Base-by-base conservation (phyloP, 352 stramenopile genomes). In the Phytophthora pinifolia region DNA sequence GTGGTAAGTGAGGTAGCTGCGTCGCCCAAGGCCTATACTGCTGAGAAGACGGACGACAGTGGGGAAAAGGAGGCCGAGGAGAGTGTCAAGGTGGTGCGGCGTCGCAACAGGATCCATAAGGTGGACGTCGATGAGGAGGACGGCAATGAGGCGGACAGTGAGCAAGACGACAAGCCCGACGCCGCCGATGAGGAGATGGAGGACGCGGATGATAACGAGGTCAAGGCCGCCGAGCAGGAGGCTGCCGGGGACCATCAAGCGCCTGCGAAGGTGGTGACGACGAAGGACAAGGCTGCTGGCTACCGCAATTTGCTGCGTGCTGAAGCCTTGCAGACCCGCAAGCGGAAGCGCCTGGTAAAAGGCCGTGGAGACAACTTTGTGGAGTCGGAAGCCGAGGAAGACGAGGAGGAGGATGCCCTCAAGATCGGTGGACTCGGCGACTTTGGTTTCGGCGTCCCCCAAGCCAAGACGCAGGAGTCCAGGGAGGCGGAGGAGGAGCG, bases 361-460 rank as follows among this genome's bases (percentile, higher is more conserved):
- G 65, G 70, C 27, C 58, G 58, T 8, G 65, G 65, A 2, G 70
- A 71, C 14, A 76, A 79, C 47, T 88, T 92, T 49, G 77, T 94
- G 12, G 85, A 94, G 54, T 85, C 75, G 0, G 85, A 94, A 65
- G 85, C 85, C 61, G 85, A 94, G 44, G 85, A 94, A 78, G 80
- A 90, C 37, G 85, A 92, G 32, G 84, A 94, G 15, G 82, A 94
- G 9, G 81, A 94, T 33, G 83, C 76, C 18, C 72, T 92, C 5
- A 87, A 89, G 60, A 94, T 92, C 41, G 79, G 77, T 15, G 83
- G 85, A 3, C 71, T 94, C 0, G 82, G 82, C 14, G 82, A 94
- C 55, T 94, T 92, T 63, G 85, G 85, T 72, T 94, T 94, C 52
- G 85, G 82, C 4, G 83, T 92, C 4, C 75, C 81, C 0, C 72